Percentiles rank a stretch among this genome's conserved stretches.
Conservation (phyloP, 768 basidiomycete genomes). For the Suillus clintonianus region DNA sequence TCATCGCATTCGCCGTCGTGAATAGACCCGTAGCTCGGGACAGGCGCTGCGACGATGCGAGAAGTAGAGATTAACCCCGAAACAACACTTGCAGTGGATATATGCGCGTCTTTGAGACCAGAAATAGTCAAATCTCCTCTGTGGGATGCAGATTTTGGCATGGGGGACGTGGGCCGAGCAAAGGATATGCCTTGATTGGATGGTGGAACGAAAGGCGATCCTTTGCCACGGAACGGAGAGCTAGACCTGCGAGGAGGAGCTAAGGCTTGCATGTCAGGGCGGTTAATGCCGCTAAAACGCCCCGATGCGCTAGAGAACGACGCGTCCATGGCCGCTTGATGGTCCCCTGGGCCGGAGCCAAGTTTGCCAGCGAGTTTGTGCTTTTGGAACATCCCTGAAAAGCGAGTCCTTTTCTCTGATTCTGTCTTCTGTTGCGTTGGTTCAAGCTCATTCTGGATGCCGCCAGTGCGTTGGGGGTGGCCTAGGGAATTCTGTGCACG, state of each 20-base stretch:
- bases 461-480: neutral
- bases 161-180: neutral
- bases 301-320: neutral
- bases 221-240: neutral
- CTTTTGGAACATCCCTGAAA: neutral
- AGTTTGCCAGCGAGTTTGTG: neutral
- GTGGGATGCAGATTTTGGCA: neutral
- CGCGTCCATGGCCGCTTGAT: neutral
- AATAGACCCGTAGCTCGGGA: neutral
- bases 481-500: neutral
- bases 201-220: neutral
- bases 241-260: neutral
- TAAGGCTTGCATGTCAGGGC: neutral
- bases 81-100: conserved; percentile 1
- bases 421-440: neutral
- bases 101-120: neutral
- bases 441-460: neutral
- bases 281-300: neutral
- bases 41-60: neutral
- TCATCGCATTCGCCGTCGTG: neutral
- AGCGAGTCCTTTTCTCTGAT: neutral
- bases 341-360: neutral
- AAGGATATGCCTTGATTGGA: neutral
- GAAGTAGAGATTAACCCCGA: neutral
- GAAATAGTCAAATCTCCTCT: conserved; percentile 1